Evolutionary conservation across 768 basidiomycete genomes (phyloP), one percentile per base, ranked within the genome.

Genomic region (Candolleomyces aberdarensis): DNA sequence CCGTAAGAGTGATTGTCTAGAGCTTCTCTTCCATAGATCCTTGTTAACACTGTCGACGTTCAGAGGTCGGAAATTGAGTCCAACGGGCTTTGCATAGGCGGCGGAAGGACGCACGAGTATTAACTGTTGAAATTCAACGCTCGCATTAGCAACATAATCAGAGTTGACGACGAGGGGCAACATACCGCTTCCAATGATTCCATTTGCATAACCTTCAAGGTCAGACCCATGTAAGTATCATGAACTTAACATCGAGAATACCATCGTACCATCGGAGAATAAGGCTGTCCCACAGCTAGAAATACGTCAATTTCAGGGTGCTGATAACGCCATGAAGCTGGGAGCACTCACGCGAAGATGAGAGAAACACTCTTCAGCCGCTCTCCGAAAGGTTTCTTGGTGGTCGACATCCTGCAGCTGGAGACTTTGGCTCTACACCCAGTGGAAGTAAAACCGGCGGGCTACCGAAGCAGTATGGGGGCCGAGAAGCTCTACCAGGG

Each of bases 251-350:
- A 10, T 39, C 53, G 60, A 32, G 49, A 13, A 26, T 3, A 26
- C 26, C 26, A 26, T 41, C 65, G 29, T 73, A 89, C 91, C 92
- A 71, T 94, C 92, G 29, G 91, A 92, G 75, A 94, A 93, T 49
- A 94, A 77, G 47, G 92, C 92, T 3, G 92, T 94, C 69, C 92
- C 92, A 70, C 92, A 93, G 15, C 91, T 92, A 63, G 56, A 56
- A 53, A 14, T 14, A 39, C 20, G 4, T 22, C 31, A 20, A 61
- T 36, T 36, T 47, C 40, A 43, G 22, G 11, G 15, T 14, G 55
- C 52, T 46, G 46, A 43, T 44, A 5, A 20, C 49, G 14, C 40
- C 29, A 43, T 22, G 13, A 19, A 17, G 48, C 46, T 13, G 50
- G 20, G 51, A 22, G 41, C 22, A 80, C 87, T 53, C 65, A 92